Base-by-base conservation (phyloP, 1,284 basidiomycete species). In the Leccinum insolens region DNA sequence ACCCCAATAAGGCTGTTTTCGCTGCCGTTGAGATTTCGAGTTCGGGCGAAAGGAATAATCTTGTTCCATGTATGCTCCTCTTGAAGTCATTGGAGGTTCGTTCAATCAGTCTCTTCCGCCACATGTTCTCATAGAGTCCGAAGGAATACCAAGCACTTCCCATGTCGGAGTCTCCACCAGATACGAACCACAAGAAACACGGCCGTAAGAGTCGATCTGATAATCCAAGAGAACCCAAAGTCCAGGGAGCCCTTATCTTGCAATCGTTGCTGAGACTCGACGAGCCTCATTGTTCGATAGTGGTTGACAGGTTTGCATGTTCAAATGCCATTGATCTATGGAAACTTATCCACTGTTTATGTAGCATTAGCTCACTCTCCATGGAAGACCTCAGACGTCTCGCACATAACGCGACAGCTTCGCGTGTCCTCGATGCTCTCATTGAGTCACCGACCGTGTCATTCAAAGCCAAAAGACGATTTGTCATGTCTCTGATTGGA, bases 231-330 rank as follows among this genome's bases (percentile, higher is more conserved):
- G 89, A 88, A 74, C 88, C 89, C 4, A 93, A 88, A 72, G 86
- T 92, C n/a, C 95, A 95, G 77, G 96, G 96, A 2, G 93, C 94
- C 8, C 78, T 97, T 12, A 79, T 98, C 6, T 80, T 98, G 3
- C 95, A 98, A 78, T 89, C 92, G 2, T 82, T 97, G 67, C 84
- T 97, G 20, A 86, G 84, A 37, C 83, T 96, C 14, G 79, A 87
- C 0, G 80, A 85, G 7, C 89, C 90, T 0, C 84, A 91, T 71
- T 91, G 92, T 74, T 82, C 86, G 63, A 77, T 86, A 22, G 86
- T 95, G 0, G 80, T 91, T 41, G 84, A 91, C 52, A 93, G 91
- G 94, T 92, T 70, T 63, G 80, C 64, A 58, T 12, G 11, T 63
- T 61, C 61, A 60, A 60, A 61, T 39, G 55, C 28, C 57, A 69